These are phyloP conservation scores for Aspergillus quadrilineatus DNA, from an alignment of 2,329 filamentous ascomycete species.

Conservation along the genomic window DNA sequence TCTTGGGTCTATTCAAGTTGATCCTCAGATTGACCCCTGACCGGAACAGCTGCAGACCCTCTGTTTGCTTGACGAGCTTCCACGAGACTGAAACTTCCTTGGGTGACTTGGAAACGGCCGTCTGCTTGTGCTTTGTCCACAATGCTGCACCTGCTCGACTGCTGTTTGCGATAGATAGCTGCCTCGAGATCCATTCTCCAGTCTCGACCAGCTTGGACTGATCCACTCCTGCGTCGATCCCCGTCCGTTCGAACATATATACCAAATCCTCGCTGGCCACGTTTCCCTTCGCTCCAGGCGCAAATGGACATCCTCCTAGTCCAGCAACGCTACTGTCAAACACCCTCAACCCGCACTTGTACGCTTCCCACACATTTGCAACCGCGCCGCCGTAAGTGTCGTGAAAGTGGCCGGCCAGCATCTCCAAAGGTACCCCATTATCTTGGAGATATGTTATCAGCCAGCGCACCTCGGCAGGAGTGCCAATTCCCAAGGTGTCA, in stretches of 20 bases:
- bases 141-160: conserved; percentile 24
- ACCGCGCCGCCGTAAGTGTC: conserved; percentile 84
- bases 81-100: conserved; percentile 13
- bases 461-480: conserved; percentile 40
- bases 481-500: conserved; percentile 89
- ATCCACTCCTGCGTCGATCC: conserved; percentile 72
- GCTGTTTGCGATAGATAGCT: conserved; percentile 22
- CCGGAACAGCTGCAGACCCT: conserved; percentile 30
- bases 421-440: conserved; percentile 63
- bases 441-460: conserved; percentile 34
- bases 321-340: conserved; percentile 81
- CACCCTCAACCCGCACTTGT: conserved; percentile 73
- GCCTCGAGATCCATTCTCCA: conserved; percentile 68
- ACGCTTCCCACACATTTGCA: conserved; percentile 74
- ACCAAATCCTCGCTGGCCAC: conserved; percentile 82
- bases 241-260: conserved; percentile 62
- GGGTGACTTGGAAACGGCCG: neutral
- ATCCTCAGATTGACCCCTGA: conserved; percentile 34
- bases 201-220: conserved; percentile 62
- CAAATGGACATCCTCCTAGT: conserved; percentile 80
- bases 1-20: conserved; percentile 36
- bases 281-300: conserved; percentile 81
- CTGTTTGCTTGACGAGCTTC: conserved; percentile 20
- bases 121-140: conserved; percentile 11
- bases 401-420: conserved; percentile 82